phyloP scores from a whole-genome alignment of 305 asterid species.

The Withania somnifera region DNA sequence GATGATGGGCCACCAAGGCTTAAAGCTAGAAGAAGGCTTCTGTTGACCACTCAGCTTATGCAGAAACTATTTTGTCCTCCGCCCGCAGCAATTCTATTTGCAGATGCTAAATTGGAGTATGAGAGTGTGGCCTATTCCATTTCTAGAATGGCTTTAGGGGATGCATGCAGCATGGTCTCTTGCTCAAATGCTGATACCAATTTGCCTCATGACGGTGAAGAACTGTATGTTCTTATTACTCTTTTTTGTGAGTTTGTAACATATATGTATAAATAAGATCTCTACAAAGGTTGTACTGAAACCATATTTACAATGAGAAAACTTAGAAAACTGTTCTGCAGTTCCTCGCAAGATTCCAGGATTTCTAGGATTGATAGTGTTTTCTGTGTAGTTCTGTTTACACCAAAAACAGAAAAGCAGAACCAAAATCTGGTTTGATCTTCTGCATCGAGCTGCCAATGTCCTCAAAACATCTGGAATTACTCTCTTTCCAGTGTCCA shows the following conservation, averaged over 20 bases:
- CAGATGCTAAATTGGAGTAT: constrained; percentile 26
- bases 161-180: constrained; percentile 46
- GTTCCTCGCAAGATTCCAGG: not conserved
- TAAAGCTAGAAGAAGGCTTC: constrained; percentile 63
- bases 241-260: not conserved
- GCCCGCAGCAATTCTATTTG: constrained; percentile 30
- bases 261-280: not conserved
- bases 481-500: not conserved
- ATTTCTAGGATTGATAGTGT: not conserved
- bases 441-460: not conserved
- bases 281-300: not conserved
- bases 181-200: constrained; percentile 18
- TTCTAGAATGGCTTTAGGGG: constrained; percentile 48
- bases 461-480: not conserved
- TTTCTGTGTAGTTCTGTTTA: not conserved
- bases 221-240: constrained; percentile 37
- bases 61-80: constrained; percentile 61
- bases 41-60: constrained; percentile 62
- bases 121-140: constrained; percentile 35
- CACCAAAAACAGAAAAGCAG: not conserved
- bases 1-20: constrained; percentile 38
- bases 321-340: not conserved
- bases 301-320: not conserved
- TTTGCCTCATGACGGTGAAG: constrained; percentile 16
- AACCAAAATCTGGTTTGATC: not conserved